Conservation (phyloP, 352 stramenopile genomes). For the Globisporangium spinosum region DNA sequence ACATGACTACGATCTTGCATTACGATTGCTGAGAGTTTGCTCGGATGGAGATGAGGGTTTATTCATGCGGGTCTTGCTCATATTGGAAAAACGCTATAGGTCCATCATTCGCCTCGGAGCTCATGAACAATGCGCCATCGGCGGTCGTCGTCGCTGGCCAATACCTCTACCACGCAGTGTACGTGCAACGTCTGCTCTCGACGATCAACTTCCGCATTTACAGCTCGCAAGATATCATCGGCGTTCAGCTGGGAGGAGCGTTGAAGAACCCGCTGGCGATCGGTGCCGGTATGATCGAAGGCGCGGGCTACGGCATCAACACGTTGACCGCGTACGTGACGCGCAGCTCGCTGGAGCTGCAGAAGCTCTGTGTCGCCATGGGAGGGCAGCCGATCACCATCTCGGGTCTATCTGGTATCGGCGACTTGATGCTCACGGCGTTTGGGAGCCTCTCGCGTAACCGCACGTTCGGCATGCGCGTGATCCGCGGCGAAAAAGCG, state of each 20-base stretch:
- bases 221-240: constrained; percentile 91
- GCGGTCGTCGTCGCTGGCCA: constrained; percentile 95
- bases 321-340: constrained; percentile 94
- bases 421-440: constrained; percentile 95
- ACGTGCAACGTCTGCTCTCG: constrained; percentile 80
- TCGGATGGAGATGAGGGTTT: too few relatives aligned
- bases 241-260: constrained; percentile 94
- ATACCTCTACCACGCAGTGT: constrained; percentile 87
- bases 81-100: constrained; percentile 1
- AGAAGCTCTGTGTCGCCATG: constrained; percentile 93
- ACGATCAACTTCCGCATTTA: constrained; percentile 94
- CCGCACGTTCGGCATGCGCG: constrained; percentile 91
- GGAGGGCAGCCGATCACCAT: constrained; percentile 94
- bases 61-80: constrained; percentile 10
- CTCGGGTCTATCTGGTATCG: constrained; percentile 89
- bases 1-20: too few relatives aligned
- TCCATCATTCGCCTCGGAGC: constrained; percentile 96
- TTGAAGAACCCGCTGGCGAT: constrained; percentile 98
- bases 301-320: constrained; percentile 94
- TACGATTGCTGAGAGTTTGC: too few relatives aligned
- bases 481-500: constrained; percentile 90
- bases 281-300: constrained; percentile 96
- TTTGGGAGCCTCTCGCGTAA: constrained; percentile 96
- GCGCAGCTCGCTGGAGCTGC: constrained; percentile 94
- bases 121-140: constrained; percentile 93